Base-by-base conservation (phyloP, 164 flowering plant species). In the Hamamelis virginiana region DNA sequence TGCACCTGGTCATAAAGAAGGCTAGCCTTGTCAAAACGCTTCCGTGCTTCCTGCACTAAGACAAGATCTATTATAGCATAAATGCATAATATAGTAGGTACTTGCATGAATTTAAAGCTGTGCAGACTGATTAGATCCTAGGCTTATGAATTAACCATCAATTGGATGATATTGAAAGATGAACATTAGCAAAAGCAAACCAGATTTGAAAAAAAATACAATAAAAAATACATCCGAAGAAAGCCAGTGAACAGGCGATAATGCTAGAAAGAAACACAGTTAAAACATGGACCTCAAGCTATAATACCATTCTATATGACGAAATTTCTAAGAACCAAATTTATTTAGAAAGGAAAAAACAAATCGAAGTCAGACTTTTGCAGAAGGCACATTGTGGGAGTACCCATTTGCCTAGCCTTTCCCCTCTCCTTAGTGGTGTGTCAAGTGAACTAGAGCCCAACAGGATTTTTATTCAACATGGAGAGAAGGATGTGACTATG, bases 21-120 rank as follows among this genome's bases (percentile, higher is more conserved):
- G 78, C 86, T 85, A 44, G 91, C 89, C 81, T 89, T 89, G 84
- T 89, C 93, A 82, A 89, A 89, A 33, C 85, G 88, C 74, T 83
- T 89, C 56, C 93, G 81, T 57, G 93, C 93, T 80, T 89, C 93
- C 93, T 89, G 87, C 76, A 77, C 14, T 0, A 73, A 71, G 57
- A 45, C 13, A 69, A 48, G 26, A 63, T 66, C 38, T 44, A n/a
- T 53, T 51, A 69, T 5, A 46, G 28, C 46, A 25, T 41, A 26
- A 51, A n/a, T 25, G 28, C 46, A 25, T 41, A 26, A 51, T 14
- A 23, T 51, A 15, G 22, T 55, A 53, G 8, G 45, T 0, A 41
- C 22, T 28, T 33, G 28, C 1, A 28, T 33, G 19, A 55, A 55
- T 18, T 12, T 55, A 22, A 55, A 4, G 22, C 11, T 28, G 26